These are phyloP conservation scores for Filobasidium floriforme DNA, from an alignment of 768 basidiomycete genomes.

Conservation along the genomic window DNA sequence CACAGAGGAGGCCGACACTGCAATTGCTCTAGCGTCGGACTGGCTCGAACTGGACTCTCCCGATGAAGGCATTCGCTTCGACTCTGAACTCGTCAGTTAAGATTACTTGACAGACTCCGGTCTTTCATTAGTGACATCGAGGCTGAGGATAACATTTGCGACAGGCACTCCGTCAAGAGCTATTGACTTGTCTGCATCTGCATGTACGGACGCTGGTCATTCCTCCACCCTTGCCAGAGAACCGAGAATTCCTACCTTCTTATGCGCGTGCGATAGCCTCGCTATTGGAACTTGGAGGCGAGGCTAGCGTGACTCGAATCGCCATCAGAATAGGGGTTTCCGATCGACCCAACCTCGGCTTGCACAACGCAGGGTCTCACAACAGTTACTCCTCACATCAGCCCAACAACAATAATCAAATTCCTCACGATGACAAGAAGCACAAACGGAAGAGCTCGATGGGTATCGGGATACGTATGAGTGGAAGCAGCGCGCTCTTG, in stretches of 20 bases:
- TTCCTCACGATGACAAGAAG: slow-evolving; percentile 21
- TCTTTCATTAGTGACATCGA: neutral
- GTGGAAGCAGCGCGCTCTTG: slow-evolving; percentile 9
- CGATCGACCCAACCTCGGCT: slow-evolving; percentile 49
- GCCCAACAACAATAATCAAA: neutral
- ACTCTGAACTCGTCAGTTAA: slow-evolving; percentile 78
- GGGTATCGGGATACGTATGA: slow-evolving; percentile 17
- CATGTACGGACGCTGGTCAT: slow-evolving; percentile 76
- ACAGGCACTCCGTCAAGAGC: slow-evolving; percentile 85
- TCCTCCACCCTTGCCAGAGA: slow-evolving; percentile 68
- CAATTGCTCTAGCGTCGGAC: slow-evolving; percentile 73
- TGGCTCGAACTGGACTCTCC: slow-evolving; percentile 92
- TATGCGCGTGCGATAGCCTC: slow-evolving; percentile 86
- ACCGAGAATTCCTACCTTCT: slow-evolving; percentile 68
- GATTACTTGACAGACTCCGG: neutral
- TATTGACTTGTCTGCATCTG: slow-evolving; percentile 86
- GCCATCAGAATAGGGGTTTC: slow-evolving; percentile 59
- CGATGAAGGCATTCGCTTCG: slow-evolving; percentile 90
- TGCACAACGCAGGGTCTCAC: slow-evolving; percentile 40
- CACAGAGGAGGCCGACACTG: slow-evolving; percentile 44
- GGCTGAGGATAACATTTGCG: neutral
- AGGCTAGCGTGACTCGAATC: slow-evolving; percentile 57
- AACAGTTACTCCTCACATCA: slow-evolving; percentile 11
- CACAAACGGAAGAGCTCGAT: slow-evolving; percentile 38
- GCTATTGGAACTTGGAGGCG: slow-evolving; percentile 58